Percentiles rank a stretch among this genome's conserved stretches.
Conservation (phyloP, 805 yeast species). For the Saccharomycopsis sp. region DNA sequence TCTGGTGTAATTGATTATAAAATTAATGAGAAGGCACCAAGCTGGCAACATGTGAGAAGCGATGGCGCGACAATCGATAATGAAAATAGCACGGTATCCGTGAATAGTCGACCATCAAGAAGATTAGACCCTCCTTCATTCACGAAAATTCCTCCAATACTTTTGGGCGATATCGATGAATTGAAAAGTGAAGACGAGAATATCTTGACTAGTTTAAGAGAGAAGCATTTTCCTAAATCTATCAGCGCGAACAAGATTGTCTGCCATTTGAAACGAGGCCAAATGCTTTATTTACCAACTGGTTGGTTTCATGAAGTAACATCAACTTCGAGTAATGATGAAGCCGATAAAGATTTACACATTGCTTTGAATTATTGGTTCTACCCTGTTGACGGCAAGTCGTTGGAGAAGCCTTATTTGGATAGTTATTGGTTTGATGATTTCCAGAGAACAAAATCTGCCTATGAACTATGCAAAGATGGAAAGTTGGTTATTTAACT, state of each 20-base stretch:
- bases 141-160: slow-evolving; percentile 53
- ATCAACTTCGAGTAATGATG: slow-evolving; percentile 45
- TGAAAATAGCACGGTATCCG: slow-evolving; percentile 25
- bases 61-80: slow-evolving; percentile 54
- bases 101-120: slow-evolving; percentile 23
- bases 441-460: slow-evolving; percentile 36
- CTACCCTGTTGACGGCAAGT: slow-evolving; percentile 47
- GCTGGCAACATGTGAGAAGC: slow-evolving; percentile 54
- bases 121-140: slow-evolving; percentile 62
- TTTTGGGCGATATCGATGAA: slow-evolving; percentile 56
- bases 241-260: slow-evolving; percentile 34
- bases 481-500: background rate
- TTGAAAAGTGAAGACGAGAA: slow-evolving; percentile 28
- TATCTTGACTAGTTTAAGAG: slow-evolving; percentile 27
- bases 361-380: slow-evolving; percentile 73
- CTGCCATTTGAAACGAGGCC: slow-evolving; percentile 51
- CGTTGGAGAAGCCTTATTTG: slow-evolving; percentile 32
- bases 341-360: slow-evolving; percentile 33
- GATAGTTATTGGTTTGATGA: slow-evolving; percentile 51
- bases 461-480: slow-evolving; percentile 24
- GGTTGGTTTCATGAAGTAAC: slow-evolving; percentile 80
- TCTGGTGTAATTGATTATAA: slow-evolving; percentile 65
- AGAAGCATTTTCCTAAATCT: slow-evolving; percentile 44
- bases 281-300: slow-evolving; percentile 63
- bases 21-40: slow-evolving; percentile 45